A percentile compares a stretch with the other conserved stretches of the same genome.
Evolutionary conservation across 129 eudicot genomes (phyloP).

Genomic region (Arctium minus): DNA sequence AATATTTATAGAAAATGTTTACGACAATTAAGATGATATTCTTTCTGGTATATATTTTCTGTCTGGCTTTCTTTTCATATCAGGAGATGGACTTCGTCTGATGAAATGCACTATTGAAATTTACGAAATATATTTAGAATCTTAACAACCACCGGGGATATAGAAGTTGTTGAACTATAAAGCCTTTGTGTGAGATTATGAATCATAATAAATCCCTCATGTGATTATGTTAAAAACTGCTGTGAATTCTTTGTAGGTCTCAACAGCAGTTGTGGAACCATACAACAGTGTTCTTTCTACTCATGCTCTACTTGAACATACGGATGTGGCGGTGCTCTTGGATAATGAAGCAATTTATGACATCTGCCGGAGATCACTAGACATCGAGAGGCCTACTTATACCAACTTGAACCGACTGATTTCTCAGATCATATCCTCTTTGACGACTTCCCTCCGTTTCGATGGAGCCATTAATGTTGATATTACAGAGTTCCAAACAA

Average conservation of each 20-base stretch:
- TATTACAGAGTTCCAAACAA: slow-evolving; percentile 82
- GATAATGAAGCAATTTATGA: slow-evolving; percentile 93
- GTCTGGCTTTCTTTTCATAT: background rate
- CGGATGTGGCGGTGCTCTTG: slow-evolving; percentile 79
- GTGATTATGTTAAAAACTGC: background rate
- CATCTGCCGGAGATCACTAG: slow-evolving; percentile 73
- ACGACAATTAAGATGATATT: background rate
- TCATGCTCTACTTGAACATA: slow-evolving; percentile 86
- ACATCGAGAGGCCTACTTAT: slow-evolving; percentile 85
- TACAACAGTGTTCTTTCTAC: slow-evolving; percentile 93
- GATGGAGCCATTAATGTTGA: slow-evolving; percentile 98
- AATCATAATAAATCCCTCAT: background rate
- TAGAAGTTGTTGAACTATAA: background rate
- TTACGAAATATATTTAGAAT: background rate
- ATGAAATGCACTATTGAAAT: background rate
- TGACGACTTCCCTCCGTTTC: slow-evolving; percentile 84
- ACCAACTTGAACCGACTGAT: slow-evolving; percentile 82
- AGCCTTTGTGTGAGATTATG: background rate
- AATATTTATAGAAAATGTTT: background rate
- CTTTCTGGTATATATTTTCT: background rate
- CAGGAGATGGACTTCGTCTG: background rate
- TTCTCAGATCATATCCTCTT: slow-evolving; percentile 82
- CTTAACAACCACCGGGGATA: background rate
- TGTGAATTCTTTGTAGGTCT: slow-evolving; percentile 41
- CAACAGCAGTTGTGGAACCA: slow-evolving; percentile 91